Percentiles rank a stretch among this genome's conserved stretches.
Conservation (phyloP, 148 eudicot species). For the Arbutus unedo region DNA sequence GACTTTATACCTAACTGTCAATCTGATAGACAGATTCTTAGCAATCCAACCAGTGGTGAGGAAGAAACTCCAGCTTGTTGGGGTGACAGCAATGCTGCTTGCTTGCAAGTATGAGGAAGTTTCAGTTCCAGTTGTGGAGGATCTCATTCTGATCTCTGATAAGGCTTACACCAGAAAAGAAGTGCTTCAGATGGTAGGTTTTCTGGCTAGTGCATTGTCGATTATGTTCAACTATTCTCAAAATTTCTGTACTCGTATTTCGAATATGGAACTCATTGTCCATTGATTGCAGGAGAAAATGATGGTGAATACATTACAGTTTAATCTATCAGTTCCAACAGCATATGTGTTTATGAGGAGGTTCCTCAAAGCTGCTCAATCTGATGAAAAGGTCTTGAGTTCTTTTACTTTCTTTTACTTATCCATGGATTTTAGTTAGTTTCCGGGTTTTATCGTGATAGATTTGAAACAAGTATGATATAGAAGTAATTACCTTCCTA, state of each 20-base stretch:
- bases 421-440: not conserved
- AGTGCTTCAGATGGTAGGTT: slow-evolving; percentile 71
- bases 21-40: slow-evolving; percentile 80
- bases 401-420: not conserved
- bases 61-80: slow-evolving; percentile 84
- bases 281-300: slow-evolving; percentile 50
- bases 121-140: slow-evolving; percentile 70
- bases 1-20: slow-evolving; percentile 76
- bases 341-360: slow-evolving; percentile 77
- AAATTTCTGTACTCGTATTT: not conserved
- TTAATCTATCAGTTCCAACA: slow-evolving; percentile 75
- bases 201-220: not conserved
- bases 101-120: slow-evolving; percentile 93
- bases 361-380: slow-evolving; percentile 77
- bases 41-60: slow-evolving; percentile 53
- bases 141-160: slow-evolving; percentile 71
- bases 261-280: not conserved
- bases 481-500: not conserved
- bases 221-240: not conserved
- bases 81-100: slow-evolving; percentile 80
- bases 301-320: slow-evolving; percentile 65
- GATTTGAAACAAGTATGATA: not conserved
- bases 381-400: slow-evolving; percentile 46
- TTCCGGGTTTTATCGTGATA: not conserved
- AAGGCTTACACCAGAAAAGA: slow-evolving; percentile 66